Evolutionary conservation across 2,329 filamentous ascomycete genomes (phyloP).

Genomic region (Fusarium nurragi): DNA sequence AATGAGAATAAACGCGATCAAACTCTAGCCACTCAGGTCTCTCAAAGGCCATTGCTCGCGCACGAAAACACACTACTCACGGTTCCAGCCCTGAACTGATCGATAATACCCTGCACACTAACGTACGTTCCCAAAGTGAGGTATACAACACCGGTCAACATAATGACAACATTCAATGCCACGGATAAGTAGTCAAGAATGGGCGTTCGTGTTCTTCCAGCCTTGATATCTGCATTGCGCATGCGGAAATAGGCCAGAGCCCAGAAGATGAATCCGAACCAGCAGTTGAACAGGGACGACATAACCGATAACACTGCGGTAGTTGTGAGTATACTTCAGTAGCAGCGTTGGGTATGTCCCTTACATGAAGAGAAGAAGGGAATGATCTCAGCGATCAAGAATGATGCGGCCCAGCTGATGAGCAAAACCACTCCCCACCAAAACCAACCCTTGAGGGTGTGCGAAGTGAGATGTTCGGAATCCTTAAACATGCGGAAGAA

Average conservation of each 20-base stretch:
- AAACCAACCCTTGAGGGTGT: conserved; percentile 83
- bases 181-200: conserved; percentile 64
- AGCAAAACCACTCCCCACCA: conserved; percentile 77
- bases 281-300: conserved; percentile 89
- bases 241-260: conserved; percentile 82
- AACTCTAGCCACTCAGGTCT: rapidly evolving
- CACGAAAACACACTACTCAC: conserved; percentile 82
- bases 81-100: conserved; percentile 71
- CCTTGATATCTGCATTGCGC: conserved; percentile 68
- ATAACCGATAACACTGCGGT: conserved; percentile 69
- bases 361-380: conserved; percentile 85
- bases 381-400: conserved; percentile 90
- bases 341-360: conserved; percentile 16
- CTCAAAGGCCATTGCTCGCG: conserved; percentile 70
- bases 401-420: conserved; percentile 79
- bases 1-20: background rate
- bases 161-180: conserved; percentile 77
- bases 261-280: conserved; percentile 97
- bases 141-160: conserved; percentile 79
- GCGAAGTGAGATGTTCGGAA: conserved; percentile 78
- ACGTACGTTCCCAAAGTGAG: conserved; percentile 83
- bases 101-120: conserved; percentile 76
- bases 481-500: conserved; percentile 88
- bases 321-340: background rate
- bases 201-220: conserved; percentile 60